Evolutionary conservation across 2,329 filamentous ascomycete species (phyloP), one percentile per base, ranked within the genome.

Genomic region (Ophiocordyceps camponoti-saundersi): DNA sequence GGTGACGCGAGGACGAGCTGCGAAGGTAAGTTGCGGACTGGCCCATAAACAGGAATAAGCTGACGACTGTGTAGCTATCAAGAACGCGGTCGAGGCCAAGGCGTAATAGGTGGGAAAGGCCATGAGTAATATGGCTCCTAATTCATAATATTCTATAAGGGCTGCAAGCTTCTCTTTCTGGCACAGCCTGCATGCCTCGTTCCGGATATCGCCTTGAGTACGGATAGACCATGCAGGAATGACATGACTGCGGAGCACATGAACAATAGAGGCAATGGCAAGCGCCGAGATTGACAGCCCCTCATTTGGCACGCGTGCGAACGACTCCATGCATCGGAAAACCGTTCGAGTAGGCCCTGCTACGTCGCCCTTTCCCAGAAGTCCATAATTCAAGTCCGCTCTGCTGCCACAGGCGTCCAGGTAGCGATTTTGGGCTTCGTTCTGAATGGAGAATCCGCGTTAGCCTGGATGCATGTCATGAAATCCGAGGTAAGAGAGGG

Each of bases 1-100:
- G 87, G 88, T 23, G 88, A 95, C 66, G 88, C 88, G 20, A 90
- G 86, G 67, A 74, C 77, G 49, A 84, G 81, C 49, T 90, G 85
- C 58, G 85, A 92, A 68, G 84, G 80, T 83, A 57, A 61, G 76
- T 15, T 2, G 21, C 12, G 12, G 30, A 16, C 21, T n/a, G 5
- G 13, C 10, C 5, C 18, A 16, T 6, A 13, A 16, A 20, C 5
- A 40, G 36, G 36, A 22, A 32, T 6, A 22, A 12, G 21, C 45
- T 51, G 34, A 52, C 44, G 11, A 13, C 23, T 16, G 5, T 3
- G 12, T 29, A 53, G 52, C 52, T 4, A 49, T 53, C 26, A 53
- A 53, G 46, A 48, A 29, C 2, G 50, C 51, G 2, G 50, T 53
- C 6, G 52, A 53, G 41, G 30, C 50, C 3, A 55, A 56, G 42